Evolutionary conservation across 2,329 filamentous ascomycete genomes (phyloP), one percentile per base, ranked within the genome.

Genomic region (Aphanocladium album): DNA sequence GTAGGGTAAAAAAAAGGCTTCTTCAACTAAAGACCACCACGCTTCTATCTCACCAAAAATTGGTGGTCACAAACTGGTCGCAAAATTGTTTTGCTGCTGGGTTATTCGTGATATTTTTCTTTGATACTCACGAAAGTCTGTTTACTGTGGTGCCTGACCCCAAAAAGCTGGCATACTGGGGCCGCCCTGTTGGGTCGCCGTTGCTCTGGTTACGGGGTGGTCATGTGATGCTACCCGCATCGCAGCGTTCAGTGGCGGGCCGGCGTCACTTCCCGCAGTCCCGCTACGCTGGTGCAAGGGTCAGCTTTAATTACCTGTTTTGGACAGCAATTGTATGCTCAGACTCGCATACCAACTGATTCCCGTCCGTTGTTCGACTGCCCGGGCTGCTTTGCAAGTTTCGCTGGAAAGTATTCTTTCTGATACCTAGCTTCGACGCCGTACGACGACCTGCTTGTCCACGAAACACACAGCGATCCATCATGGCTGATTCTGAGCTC

Each of bases 401-500:
- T n/a, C 19, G 37, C n/a, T n/a, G 12, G 30, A 9, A 16, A 19
- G 47, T 39, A 4, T 19, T 55, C 19, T 54, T 30, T 62, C 41
- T 50, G 21, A 45, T 59, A 51, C 47, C 16, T 27, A 14, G 5
- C 21, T 23, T 37, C 25, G 25, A 19, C 57, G 27, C 51, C 25
- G 43, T 59, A 43, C 23, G 23, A 59, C 47, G 37, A n/a, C 19
- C n/a, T 19, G 2, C 27, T 43, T 35, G 46, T 23, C 25, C 23
- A 23, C 25, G 12, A 33, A 45, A 41, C 39, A 45, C 41, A 45
- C 37, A 21, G 16, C 21, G 62, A 64, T 49, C 62, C 63, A 65
- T 46, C 62, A 77, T 77, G 75, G 71, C 70, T n/a, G 72, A 77
- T 60, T 66, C 71, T 11, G 69, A 72, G 56, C 68, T 80, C 52